Conservation (phyloP, 495 filamentous ascomycete genomes). For the Podospora pseudocomata region DNA sequence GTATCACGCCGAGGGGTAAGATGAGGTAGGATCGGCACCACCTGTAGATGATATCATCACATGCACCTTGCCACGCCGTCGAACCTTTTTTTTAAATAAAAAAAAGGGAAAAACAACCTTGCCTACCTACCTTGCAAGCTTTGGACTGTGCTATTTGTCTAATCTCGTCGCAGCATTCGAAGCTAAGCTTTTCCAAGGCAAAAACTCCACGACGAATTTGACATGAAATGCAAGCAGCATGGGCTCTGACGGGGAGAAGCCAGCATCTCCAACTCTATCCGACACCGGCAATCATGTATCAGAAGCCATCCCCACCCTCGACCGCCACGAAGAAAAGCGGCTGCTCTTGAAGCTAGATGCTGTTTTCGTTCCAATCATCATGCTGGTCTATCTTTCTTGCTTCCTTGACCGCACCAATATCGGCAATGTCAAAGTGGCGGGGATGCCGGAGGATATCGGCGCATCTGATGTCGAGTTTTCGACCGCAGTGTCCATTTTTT, state of each 20-base stretch:
- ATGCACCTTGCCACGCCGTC: not conserved
- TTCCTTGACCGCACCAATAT: slow-evolving; percentile 57
- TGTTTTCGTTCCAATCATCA: slow-evolving; percentile 49
- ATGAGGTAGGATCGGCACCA: not conserved
- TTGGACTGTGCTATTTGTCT: no score
- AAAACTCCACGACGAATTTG: no score
- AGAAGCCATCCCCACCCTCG: slow-evolving; percentile 30
- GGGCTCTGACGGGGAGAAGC: not conserved
- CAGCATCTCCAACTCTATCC: not conserved
- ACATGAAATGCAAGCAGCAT: not conserved
- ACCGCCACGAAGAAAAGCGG: slow-evolving; percentile 50
- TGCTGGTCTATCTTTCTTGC: slow-evolving; percentile 54
- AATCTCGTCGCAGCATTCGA: no score
- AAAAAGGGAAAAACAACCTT: no score
- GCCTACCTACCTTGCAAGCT: no score
- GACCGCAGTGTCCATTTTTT: slow-evolving; percentile 69
- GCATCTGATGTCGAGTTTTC: slow-evolving; percentile 60
- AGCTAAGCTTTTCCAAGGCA: no score
- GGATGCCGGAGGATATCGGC: slow-evolving; percentile 42
- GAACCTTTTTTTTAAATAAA: not conserved
- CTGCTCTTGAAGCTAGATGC: slow-evolving; percentile 51
- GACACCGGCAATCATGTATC: not conserved
- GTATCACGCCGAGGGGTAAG: not conserved
- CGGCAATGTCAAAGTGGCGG: slow-evolving; percentile 46
- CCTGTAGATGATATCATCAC: not conserved